Conservation (phyloP, 208 protist genomes). For the Eutreptiella sp. region DNA sequence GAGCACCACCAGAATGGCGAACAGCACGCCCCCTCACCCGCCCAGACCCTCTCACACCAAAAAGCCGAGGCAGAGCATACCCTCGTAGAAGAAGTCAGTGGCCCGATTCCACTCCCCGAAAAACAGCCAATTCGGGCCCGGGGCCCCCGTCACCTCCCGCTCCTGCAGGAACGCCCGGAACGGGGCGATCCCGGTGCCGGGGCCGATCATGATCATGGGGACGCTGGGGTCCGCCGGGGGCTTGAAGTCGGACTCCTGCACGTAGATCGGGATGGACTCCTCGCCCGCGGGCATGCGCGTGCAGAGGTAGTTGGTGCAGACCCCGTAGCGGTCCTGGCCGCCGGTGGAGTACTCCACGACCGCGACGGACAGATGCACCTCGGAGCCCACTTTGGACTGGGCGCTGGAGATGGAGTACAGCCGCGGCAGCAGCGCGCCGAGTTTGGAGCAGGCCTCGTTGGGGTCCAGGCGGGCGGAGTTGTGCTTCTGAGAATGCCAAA, state of each 20-base stretch:
- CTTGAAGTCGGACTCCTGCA: slow-evolving; percentile 30
- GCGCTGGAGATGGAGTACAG: slow-evolving; percentile 15
- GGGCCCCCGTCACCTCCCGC: slow-evolving; percentile 6
- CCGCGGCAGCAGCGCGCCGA: slow-evolving; percentile 6
- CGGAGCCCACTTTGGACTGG: not conserved
- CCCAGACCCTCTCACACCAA: no score
- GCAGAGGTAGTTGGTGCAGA: slow-evolving; percentile 8
- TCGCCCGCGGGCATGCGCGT: slow-evolving; percentile 1
- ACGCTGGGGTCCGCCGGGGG: slow-evolving; percentile 25
- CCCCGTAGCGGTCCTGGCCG: not conserved
- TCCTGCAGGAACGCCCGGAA: slow-evolving; percentile 51
- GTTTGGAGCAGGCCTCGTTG: no score
- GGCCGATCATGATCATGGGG: slow-evolving; percentile 48
- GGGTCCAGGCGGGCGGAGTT: no score
- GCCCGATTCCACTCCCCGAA: slow-evolving; percentile 3
- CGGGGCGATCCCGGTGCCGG: slow-evolving; percentile 55
- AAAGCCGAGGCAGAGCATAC: no score
- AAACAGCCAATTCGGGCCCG: slow-evolving; percentile 4
- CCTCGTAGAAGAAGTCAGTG: slow-evolving; percentile 2
- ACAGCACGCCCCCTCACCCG: no score
- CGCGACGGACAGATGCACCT: slow-evolving; percentile 10
- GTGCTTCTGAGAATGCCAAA: no score
- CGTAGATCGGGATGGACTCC: slow-evolving; percentile 22
- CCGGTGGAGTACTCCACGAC: not conserved
- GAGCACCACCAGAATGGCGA: no score